Base-by-base conservation (phyloP, 2,329 filamentous ascomycete genomes). In the Aspergillus awamori region DNA sequence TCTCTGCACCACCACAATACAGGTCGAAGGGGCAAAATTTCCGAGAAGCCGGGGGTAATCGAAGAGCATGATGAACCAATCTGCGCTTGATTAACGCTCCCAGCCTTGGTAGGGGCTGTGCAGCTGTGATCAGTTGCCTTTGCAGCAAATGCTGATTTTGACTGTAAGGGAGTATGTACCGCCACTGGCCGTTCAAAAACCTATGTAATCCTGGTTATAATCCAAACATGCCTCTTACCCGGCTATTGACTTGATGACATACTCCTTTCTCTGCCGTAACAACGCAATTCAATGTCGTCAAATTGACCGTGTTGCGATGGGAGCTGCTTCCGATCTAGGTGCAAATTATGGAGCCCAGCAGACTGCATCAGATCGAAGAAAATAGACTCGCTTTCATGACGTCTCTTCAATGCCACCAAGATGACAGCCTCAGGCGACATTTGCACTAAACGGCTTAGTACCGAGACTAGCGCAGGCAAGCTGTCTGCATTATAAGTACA, bases 401-500 rank as follows among this genome's bases (percentile, higher is more conserved):
- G 81, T 61, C 85, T 82, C 74, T 92, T 92, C 76, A 89, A 84
- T 1, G 87, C 86, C 26, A 91, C 79, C 15, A 88, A 74, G 22
- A 88, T 74, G 26, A 84, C 67, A 0, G 82, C 80, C 61, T 79
- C 72, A 2, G 84, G 83, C 5, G 82, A 85, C 30, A 71, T 71
- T 17, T 73, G 69, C 45, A 81, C 74, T 53, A 89, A 73, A 8
- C 74, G 76, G 22, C 70, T 67, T 8, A 91, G 75, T 1, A 86
- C 87, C 28, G 76, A 75, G 7, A 91, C 87, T 39, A 91, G 77
- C 24, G 85, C 81, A 2, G 86, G 85, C 55, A 88, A 83, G 61
- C 86, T 89, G 67, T 89, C 87, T 15, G 84, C 79, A 71, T 91
- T 91, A 76, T 92, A 92, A 1, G 88, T 91, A 74, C 89, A 91